Conservation (phyloP, 1,284 basidiomycete species). For the Pseudozyma sp. region DNA sequence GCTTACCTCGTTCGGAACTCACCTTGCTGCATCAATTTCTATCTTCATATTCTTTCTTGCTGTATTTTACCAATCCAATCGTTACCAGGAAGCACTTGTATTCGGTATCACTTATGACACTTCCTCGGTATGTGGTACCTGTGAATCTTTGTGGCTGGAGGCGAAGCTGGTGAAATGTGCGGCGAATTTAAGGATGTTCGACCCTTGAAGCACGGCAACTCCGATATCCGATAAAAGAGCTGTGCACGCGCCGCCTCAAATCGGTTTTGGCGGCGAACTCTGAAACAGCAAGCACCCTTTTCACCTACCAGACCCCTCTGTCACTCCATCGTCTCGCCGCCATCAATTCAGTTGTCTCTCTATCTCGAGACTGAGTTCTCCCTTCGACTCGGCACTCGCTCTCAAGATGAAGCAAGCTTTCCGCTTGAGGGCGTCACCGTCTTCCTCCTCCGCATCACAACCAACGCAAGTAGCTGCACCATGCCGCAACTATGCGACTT, state of each 20-base stretch:
- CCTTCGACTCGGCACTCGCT: not conserved
- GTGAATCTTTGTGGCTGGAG: not conserved
- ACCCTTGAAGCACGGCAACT: not conserved
- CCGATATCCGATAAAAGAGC: not conserved
- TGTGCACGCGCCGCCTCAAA: not conserved
- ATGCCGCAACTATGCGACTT: conserved; percentile 3
- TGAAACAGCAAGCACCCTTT: not conserved
- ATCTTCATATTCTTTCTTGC: conserved; percentile 9
- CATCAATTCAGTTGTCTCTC: not conserved
- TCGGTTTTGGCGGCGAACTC: conserved; percentile 21
- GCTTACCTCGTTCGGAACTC: not conserved
- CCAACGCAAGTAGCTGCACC: not conserved
- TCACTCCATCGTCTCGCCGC: not conserved
- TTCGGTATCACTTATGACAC: not conserved
- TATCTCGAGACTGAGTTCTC: not conserved
- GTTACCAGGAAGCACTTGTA: not conserved
- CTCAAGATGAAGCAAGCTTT: conserved; percentile 12
- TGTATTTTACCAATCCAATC: conserved; percentile 18
- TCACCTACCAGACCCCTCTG: not conserved
- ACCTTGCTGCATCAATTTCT: not conserved
- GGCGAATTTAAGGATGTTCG: too few relatives aligned
- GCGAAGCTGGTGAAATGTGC: not conserved
- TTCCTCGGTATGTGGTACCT: not conserved
- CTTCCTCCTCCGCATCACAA: not conserved
- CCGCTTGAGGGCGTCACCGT: not conserved